Base-by-base conservation (phyloP, 768 basidiomycete species). In the Collybiopsis luxurians region DNA sequence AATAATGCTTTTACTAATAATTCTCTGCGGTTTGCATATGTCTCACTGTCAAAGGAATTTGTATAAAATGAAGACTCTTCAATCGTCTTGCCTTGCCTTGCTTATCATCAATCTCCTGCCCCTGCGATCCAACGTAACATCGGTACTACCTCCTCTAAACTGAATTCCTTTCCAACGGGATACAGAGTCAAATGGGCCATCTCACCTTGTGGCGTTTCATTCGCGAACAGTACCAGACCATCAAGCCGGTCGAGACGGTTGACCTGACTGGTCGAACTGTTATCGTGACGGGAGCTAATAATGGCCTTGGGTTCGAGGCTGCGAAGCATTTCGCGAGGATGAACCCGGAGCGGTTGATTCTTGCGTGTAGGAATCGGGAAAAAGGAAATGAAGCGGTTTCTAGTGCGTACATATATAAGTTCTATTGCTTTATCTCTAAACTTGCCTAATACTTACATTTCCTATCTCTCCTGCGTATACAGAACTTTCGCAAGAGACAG, bases 221-320 rank as follows among this genome's bases (percentile, higher is more conserved):
- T 24, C 34, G 53, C 53, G 53, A 55, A 26, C 53, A 55, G 31
- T 45, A 23, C 21, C 40, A 45, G n/a, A 45, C 28, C 17, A n/a
- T 55, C 38, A 43, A 43, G 13, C 50, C 64, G 2, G 64, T 64
- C 1, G 61, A 67, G 34, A 54, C 9, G 10, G 54, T 39, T 0
- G 63, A 73, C 51, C 57, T 73, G 2, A 47, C 63, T 3, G 73
- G 69, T 3, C 66, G 70, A 45, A 70, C 64, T 0, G 65, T 73
- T 43, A 54, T 66, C 9, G 59, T 73, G 46, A 60, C 71, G 23
- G 72, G 72, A 0, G 69, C 69, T 19, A 74, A 71, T 54, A 57
- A 61, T 1, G 72, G 71, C 2, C 61, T 72, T 26, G 73, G 73
- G 0, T 62, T 73, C 2, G 70, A 73, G 45, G 64, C 67, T n/a